Percentiles rank a stretch among this genome's conserved stretches.
These are phyloP conservation scores for Tetrapisispora arboricola DNA, from an alignment of 805 yeast genomes.

Conservation along the genomic window DNA sequence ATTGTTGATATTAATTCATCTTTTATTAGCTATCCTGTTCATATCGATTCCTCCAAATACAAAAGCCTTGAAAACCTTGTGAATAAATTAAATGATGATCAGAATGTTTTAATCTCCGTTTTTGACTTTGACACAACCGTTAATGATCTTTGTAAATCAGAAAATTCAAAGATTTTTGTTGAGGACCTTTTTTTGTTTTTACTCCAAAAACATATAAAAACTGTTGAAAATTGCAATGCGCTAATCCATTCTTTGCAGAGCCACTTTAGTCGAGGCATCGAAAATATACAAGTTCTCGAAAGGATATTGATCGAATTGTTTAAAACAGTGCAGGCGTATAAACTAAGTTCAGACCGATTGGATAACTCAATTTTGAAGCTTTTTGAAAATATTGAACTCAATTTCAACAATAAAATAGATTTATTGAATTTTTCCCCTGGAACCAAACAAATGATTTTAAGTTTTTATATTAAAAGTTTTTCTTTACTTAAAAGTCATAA, in stretches of 20 bases:
- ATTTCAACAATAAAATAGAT: constrained; percentile 9
- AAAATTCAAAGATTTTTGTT: constrained; percentile 18
- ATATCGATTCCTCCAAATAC: not conserved
- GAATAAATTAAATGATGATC: not conserved
- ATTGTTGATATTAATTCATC: not conserved
- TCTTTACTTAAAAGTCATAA: constrained; percentile 10
- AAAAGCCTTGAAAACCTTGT: constrained; percentile 3
- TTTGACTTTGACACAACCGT: not conserved
- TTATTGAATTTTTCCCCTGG: constrained; percentile 8
- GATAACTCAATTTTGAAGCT: not conserved
- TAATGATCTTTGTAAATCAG: constrained; percentile 3
- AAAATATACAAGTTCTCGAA: constrained; percentile 15
- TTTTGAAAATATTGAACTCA: not conserved
- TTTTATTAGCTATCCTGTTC: not conserved
- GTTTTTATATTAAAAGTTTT: constrained; percentile 7
- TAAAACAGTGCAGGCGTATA: not conserved
- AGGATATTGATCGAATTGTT: constrained; percentile 1
- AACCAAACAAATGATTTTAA: constrained; percentile 9
- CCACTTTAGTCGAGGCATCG: constrained; percentile 14
- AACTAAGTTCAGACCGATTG: not conserved
- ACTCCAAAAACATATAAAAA: constrained; percentile 15
- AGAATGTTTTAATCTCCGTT: too few species aligned
- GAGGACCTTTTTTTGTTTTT: constrained; percentile 28
- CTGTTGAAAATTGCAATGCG: constrained; percentile 7
- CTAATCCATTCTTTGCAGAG: constrained; percentile 12